phyloP scores from a whole-genome alignment of 2,329 filamentous ascomycete genomes.

The Fusarium musae region DNA sequence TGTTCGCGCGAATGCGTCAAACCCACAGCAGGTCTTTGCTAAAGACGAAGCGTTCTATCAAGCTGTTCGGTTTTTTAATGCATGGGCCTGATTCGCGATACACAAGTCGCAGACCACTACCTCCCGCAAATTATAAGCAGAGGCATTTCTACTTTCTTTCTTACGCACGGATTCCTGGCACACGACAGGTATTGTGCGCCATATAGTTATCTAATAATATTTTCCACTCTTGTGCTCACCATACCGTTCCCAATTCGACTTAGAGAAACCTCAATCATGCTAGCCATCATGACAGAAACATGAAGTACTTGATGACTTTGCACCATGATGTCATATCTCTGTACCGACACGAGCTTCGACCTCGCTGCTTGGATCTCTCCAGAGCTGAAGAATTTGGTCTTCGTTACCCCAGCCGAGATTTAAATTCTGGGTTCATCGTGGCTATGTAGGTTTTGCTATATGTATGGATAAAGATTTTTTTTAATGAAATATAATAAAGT shows the following conservation, averaged over 20 bases:
- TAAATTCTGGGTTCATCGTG: too few relatives aligned
- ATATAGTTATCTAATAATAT: background rate
- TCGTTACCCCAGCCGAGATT: too few relatives aligned
- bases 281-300: background rate
- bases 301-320: background rate
- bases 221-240: fast-evolving
- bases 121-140: background rate
- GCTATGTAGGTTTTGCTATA: background rate
- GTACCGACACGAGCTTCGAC: too few relatives aligned
- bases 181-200: background rate
- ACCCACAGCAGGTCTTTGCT: constrained; percentile 67
- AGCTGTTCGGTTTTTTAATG: constrained; percentile 77
- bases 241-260: fast-evolving
- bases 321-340: background rate
- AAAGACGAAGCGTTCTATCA: constrained; percentile 81
- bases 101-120: too few relatives aligned
- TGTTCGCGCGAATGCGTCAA: constrained; percentile 68
- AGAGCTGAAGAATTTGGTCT: too few relatives aligned
- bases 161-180: background rate
- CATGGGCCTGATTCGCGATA: constrained; percentile 48
- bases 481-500: background rate
- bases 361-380: too few relatives aligned
- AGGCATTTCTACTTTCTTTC: background rate
- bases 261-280: background rate
- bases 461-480: background rate